phyloP scores from a whole-genome alignment of 148 eudicot genomes.

The Arbutus unedo region DNA sequence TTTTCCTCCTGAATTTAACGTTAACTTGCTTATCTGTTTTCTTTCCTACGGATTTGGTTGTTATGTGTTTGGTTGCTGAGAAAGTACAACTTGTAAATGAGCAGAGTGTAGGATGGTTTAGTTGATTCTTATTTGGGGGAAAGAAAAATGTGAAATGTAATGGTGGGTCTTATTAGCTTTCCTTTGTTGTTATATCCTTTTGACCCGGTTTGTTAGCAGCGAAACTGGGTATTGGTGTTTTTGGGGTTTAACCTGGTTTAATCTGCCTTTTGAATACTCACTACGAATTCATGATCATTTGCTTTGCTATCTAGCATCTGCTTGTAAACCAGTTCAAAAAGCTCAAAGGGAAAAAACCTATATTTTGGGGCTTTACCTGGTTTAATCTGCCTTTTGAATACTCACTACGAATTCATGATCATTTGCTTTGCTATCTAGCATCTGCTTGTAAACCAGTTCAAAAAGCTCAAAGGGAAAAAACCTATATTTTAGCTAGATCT shows the following conservation, averaged over 20 bases:
- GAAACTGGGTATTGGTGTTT: neutral
- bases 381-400: neutral
- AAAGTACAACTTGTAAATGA: neutral
- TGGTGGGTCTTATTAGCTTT: neutral
- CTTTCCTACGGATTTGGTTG: neutral
- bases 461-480: neutral
- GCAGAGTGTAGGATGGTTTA: neutral
- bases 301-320: neutral
- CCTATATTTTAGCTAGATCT: neutral
- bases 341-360: neutral
- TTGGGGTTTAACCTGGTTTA: neutral
- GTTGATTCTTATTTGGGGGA: neutral
- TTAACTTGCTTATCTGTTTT: neutral
- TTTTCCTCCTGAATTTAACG: neutral
- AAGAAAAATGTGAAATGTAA: neutral
- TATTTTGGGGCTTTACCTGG: neutral
- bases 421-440: neutral
- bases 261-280: neutral
- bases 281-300: neutral
- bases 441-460: neutral
- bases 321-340: neutral
- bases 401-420: neutral
- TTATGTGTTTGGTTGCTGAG: constrained; percentile 3
- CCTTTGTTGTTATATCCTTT: neutral
- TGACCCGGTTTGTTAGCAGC: neutral